Conservation (phyloP, 345 rosid species). For the Gossypioides kirkii region DNA sequence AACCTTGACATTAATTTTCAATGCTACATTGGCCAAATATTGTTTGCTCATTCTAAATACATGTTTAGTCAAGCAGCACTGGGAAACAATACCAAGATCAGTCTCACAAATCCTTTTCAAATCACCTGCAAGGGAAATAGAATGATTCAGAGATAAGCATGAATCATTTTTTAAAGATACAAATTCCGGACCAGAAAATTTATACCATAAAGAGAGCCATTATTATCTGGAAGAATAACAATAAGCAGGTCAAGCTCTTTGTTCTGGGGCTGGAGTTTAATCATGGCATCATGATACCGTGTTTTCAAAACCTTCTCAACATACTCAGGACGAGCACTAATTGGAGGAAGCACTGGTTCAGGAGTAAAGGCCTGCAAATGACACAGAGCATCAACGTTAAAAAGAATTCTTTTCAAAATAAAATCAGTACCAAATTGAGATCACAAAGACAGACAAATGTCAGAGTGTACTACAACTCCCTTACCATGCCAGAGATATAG, state of each 20-base stretch:
- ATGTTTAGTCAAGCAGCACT: slow-evolving; percentile 90
- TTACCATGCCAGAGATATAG: slow-evolving; percentile 85
- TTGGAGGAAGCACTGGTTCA: slow-evolving; percentile 66
- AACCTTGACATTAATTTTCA: slow-evolving; percentile 97
- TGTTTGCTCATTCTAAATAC: slow-evolving; percentile 85
- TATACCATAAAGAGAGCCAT: slow-evolving; percentile 94
- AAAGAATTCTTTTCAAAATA: background rate
- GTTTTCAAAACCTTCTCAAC: slow-evolving; percentile 79
- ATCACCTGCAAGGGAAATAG: slow-evolving; percentile 59
- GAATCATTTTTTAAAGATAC: background rate
- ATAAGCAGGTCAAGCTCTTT: slow-evolving; percentile 94
- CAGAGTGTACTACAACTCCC: background rate
- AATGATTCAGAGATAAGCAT: background rate
- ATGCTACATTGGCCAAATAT: slow-evolving; percentile 87
- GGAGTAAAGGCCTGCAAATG: slow-evolving; percentile 59
- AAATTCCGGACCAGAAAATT: background rate
- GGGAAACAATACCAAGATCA: slow-evolving; percentile 92
- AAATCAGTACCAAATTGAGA: background rate
- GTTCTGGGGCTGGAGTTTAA: slow-evolving; percentile 49
- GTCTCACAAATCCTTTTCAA: slow-evolving; percentile 98
- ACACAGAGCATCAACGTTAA: slow-evolving; percentile 3
- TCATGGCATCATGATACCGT: slow-evolving; percentile 79
- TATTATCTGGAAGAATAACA: slow-evolving; percentile 90
- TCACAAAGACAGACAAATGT: slow-evolving; percentile 6
- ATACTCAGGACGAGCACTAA: slow-evolving; percentile 79